Base-by-base conservation (phyloP, 257 asterid genomes). In the Scutellaria galericulata region DNA sequence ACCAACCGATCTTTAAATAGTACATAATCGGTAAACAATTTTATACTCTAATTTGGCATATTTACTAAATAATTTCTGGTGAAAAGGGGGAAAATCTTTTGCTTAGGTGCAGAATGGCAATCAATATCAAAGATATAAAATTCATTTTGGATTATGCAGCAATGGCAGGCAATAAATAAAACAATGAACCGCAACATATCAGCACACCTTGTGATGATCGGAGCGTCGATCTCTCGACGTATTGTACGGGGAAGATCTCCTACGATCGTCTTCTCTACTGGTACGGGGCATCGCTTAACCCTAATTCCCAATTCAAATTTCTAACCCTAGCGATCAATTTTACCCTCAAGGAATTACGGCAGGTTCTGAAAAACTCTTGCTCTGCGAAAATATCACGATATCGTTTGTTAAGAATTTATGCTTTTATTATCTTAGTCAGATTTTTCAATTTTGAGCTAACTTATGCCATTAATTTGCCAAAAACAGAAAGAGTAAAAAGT, bases 281-380 rank as follows among this genome's bases (percentile, higher is more conserved):
- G 78, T 39, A 10, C 93, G 90, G 78, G 87, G 79, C 93, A 85
- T 87, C 51, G 65, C 45, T 27, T 58, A 79, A 67, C 72, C 88
- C 79, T 65, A 45, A 78, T 27, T 50, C 53, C 74, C 44, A 39
- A 61, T 48, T 70, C 42, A 0, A 70, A 37, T 53, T 24, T 52
- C 70, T 15, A 70, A 73, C 53, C 61, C 71, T 50, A 60, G 40
- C 7, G 3, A 78, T 7, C n/a, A 64, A 65, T 55, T 39, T 53
- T 47, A 53, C 66, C 7, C 63, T 37, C 45, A 22, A 41, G 18
- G 35, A 24, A 40, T 37, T 67, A 10, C 35, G 44, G 46, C 61
- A 45, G 56, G 35, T 12, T 69, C 57, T 14, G 40, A 52, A 73
- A 20, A 8, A 7, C 18, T 37, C 18, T 37, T 44, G n/a, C 24